Evolutionary conservation across 2,329 filamentous ascomycete genomes (phyloP).

Genomic region (Leptographium radiaticola): DNA sequence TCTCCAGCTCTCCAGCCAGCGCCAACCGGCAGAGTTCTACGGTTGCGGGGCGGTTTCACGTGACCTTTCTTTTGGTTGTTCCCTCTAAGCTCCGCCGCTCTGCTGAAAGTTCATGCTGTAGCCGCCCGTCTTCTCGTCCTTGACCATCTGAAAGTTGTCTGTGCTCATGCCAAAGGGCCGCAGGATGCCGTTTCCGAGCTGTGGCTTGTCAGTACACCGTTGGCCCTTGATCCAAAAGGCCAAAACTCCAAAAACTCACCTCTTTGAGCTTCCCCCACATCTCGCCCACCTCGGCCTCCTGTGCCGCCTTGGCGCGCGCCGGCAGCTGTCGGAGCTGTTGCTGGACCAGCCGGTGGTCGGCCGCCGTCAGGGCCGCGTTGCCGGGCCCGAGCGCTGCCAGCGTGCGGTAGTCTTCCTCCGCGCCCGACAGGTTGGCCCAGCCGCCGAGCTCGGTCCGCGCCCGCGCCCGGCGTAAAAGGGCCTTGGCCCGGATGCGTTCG

Average conservation of each 20-base stretch:
- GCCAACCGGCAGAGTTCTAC: no score
- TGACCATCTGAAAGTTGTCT: constrained; percentile 86
- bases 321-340: constrained; percentile 55
- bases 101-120: constrained; percentile 81
- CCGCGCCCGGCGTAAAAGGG: constrained; percentile 65
- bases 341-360: constrained; percentile 56
- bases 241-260: no score
- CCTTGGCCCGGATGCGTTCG: constrained; percentile 66
- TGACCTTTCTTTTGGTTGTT: no score
- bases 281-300: constrained; percentile 79
- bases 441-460: constrained; percentile 58
- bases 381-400: constrained; percentile 28
- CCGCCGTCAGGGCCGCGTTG: constrained; percentile 45
- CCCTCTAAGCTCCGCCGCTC: background rate
- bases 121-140: constrained; percentile 78
- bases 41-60: background rate
- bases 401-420: constrained; percentile 65
- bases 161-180: constrained; percentile 91
- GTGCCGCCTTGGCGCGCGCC: constrained; percentile 57
- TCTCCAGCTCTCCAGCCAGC: no score
- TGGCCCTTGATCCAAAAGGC: no score
- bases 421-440: constrained; percentile 69
- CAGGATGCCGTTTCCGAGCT: constrained; percentile 79
- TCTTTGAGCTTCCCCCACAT: constrained; percentile 97
- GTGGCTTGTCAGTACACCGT: background rate